Percentiles rank a stretch among this genome's conserved stretches.
These are phyloP conservation scores for Candida stauntonica DNA, from an alignment of 805 yeast species.

Conservation along the genomic window DNA sequence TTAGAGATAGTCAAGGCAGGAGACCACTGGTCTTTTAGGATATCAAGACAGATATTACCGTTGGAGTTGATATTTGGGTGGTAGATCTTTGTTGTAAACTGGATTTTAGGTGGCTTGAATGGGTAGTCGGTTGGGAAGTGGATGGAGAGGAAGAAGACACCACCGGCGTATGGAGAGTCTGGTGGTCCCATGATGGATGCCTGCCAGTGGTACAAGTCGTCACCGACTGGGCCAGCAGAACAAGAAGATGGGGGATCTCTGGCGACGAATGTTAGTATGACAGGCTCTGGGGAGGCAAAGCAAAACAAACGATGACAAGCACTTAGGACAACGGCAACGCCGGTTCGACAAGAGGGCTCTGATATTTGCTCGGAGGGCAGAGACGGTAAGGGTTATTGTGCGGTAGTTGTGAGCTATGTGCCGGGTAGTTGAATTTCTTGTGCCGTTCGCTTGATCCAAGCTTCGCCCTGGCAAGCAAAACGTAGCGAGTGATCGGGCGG, in stretches of 20 bases:
- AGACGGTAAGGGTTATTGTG: too few relatives aligned
- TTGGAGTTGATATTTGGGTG: constrained; percentile 96
- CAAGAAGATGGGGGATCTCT: constrained; percentile 99
- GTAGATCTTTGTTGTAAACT: constrained; percentile 91
- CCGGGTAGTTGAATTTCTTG: too few relatives aligned
- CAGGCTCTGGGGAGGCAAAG: too few relatives aligned
- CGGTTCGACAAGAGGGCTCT: too few relatives aligned
- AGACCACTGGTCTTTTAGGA: constrained; percentile 97
- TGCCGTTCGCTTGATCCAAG: too few relatives aligned
- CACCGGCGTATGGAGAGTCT: constrained; percentile 86
- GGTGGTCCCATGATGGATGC: constrained; percentile 99
- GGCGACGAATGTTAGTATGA: constrained; percentile 20
- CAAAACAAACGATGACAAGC: neutral
- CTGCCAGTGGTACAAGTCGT: constrained; percentile 98
- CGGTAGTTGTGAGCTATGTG: too few relatives aligned
- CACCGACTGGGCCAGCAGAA: constrained; percentile 98
- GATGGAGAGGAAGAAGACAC: constrained; percentile 92
- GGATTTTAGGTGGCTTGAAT: constrained; percentile 94
- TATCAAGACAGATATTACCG: constrained; percentile 95
- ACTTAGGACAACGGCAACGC: too few relatives aligned
- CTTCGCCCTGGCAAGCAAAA: too few relatives aligned
- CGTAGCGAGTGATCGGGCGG: too few relatives aligned
- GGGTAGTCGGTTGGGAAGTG: constrained; percentile 99
- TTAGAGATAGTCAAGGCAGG: constrained; percentile 97
- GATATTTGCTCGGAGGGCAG: too few relatives aligned